Base-by-base conservation (phyloP, 78 protist genomes). In the Guillardia theta region DNA sequence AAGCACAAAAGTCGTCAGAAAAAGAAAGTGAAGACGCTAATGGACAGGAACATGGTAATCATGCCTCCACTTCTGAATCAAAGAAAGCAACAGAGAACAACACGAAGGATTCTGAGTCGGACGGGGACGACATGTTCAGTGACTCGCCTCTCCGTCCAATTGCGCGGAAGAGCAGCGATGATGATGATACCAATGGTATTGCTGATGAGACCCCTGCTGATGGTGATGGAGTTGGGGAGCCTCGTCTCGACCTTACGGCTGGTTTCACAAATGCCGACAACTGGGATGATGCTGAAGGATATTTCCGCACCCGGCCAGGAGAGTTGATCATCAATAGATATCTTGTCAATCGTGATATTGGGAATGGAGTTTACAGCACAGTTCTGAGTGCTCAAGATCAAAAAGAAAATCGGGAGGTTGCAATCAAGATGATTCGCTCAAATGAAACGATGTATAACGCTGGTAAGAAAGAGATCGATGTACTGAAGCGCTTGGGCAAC, bases 281-380 rank as follows among this genome's bases (percentile, higher is more conserved):
- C 41, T 97, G 97, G 97, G 98, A 97, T 43, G 99, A 98, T 53
- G 94, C 18, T 0, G 98, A 98, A 48, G 99, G 99, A 0, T 98
- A 98, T 94, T 98, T 88, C 43, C 41, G 45, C 41, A 48, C 93
- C 15, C 93, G 93, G n/a, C 76, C 62, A 2, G 93, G 93, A 9
- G 93, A 95, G 88, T 54, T 88, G 64, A 18, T 78, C 48, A 78
- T 43, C 45, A 43, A 43, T 30, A 45, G 90, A 22, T 78, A 78
- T 8, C 90, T 78, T 8, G 90, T 78, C 24, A 78, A 78, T 30
- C 47, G 90, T n/a, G 90, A 97, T 15, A 43, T 70, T 22, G 98
- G 98, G 8, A 95, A 95, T 27, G 99, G 99, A 33, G 98, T 97
- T 10, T 98, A 97, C 76, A 94, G 97, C 78, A 98, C 92, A 2